Evolutionary conservation across 768 basidiomycete genomes (phyloP).

Genomic region (Pleurotus sapidus): DNA sequence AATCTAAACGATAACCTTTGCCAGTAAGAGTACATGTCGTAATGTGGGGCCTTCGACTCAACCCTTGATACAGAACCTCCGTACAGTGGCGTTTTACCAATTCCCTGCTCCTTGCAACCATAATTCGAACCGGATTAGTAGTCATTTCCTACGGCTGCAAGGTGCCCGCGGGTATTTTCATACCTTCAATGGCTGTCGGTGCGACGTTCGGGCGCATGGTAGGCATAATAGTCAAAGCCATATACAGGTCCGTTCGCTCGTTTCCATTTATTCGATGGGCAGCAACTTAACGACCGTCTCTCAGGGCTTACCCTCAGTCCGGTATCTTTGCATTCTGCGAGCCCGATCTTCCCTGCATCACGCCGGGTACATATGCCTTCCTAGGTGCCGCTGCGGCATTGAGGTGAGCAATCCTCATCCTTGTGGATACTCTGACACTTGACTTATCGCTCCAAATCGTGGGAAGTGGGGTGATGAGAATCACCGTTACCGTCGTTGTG

Average conservation of each 20-base stretch:
- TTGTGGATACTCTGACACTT: not conserved
- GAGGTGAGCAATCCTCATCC: conserved; percentile 47
- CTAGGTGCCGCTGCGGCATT: conserved; percentile 95
- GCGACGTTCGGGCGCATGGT: conserved; percentile 97
- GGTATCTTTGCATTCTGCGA: conserved; percentile 89
- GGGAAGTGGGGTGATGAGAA: conserved; percentile 88
- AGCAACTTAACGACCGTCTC: conserved; percentile 5
- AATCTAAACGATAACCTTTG: conserved; percentile 93
- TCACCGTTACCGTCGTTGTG: conserved; percentile 97
- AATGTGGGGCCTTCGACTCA: conserved; percentile 10
- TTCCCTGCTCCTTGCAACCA: conserved; percentile 86
- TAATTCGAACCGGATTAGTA: conserved; percentile 83
- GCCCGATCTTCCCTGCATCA: conserved; percentile 94
- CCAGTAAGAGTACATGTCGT: conserved; percentile 67
- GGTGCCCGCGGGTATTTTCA: conserved; percentile 97
- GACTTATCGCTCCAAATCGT: conserved; percentile 2
- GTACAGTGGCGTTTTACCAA: conserved; percentile 95
- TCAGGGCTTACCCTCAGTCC: conserved; percentile 75
- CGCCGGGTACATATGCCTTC: conserved; percentile 97
- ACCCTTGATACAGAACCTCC: conserved; percentile 53
- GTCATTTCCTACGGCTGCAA: conserved; percentile 94
- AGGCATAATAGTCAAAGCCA: conserved; percentile 92
- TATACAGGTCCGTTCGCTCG: conserved; percentile 62
- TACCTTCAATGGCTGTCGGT: conserved; percentile 98
- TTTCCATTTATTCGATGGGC: not conserved